Evolutionary conservation across 352 stramenopile species (phyloP).

Genomic region (Globisporangium viniferum): DNA sequence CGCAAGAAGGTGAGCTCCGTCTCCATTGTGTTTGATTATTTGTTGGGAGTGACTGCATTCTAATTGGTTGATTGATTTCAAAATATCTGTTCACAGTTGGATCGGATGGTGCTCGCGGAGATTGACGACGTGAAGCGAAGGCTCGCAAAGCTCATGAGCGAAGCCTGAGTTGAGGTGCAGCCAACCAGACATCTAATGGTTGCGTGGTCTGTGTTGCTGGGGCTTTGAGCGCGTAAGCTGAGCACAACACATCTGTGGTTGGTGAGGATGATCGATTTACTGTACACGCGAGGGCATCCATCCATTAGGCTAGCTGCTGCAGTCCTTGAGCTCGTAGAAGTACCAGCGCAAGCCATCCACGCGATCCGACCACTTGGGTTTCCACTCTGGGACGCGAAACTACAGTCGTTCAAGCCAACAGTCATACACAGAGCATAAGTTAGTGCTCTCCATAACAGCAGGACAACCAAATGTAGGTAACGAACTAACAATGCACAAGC

Average conservation of each 20-base stretch:
- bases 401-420: constrained; percentile 22
- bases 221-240: neutral
- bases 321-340: constrained; percentile 55
- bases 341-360: constrained; percentile 69
- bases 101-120: constrained; percentile 56
- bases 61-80: neutral
- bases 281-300: neutral
- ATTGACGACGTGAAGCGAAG: constrained; percentile 64
- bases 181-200: too few species aligned
- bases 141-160: constrained; percentile 43
- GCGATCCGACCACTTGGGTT: constrained; percentile 44
- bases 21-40: neutral
- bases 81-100: constrained; percentile 30
- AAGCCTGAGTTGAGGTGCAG: constrained; percentile 15
- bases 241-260: neutral
- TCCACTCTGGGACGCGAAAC: constrained; percentile 79
- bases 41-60: neutral
- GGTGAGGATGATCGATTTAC: neutral
- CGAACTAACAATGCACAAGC: constrained; percentile 2
- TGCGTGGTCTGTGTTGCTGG: neutral
- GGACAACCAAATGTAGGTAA: neutral
- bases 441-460: neutral
- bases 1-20: constrained; percentile 47
- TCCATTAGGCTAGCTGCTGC: neutral
- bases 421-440: neutral